Conservation (phyloP, 1,139 yeast species). For the Candida freyschussii region DNA sequence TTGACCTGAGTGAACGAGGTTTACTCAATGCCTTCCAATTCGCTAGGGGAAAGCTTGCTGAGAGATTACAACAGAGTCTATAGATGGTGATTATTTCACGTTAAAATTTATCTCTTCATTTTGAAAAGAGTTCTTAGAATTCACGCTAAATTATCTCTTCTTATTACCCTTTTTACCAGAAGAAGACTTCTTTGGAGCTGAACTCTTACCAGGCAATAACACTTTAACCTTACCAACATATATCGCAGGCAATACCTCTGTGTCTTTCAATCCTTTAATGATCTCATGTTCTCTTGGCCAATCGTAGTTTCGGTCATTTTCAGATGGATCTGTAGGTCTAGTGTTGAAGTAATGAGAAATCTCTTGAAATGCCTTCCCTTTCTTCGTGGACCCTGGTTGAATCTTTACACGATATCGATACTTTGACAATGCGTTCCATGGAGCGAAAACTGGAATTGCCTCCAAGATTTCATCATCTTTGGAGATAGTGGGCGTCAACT, state of each 20-base stretch:
- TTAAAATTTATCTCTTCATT: too few species aligned
- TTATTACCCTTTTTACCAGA: slow-evolving; percentile 15
- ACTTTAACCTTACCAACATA: slow-evolving; percentile 48
- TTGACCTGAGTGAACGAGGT: slow-evolving; percentile 86
- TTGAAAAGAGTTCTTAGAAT: too few species aligned
- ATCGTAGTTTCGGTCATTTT: slow-evolving; percentile 50
- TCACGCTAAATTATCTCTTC: too few species aligned
- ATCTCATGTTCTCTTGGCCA: slow-evolving; percentile 70
- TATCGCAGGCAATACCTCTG: slow-evolving; percentile 46
- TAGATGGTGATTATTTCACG: slow-evolving; percentile 17
- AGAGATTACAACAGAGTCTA: slow-evolving; percentile 70
- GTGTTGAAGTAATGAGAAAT: slow-evolving; percentile 53
- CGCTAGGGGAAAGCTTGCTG: slow-evolving; percentile 83
- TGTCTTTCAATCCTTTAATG: slow-evolving; percentile 52
- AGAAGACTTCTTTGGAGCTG: slow-evolving; percentile 12
- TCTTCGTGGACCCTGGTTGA: slow-evolving; percentile 82
- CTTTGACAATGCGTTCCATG: slow-evolving; percentile 77
- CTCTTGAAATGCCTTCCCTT: slow-evolving; percentile 81
- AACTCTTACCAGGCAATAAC: slow-evolving; percentile 33
- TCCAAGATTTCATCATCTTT: slow-evolving; percentile 41
- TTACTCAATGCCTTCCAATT: slow-evolving; percentile 82
- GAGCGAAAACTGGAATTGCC: slow-evolving; percentile 86
- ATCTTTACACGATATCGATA: slow-evolving; percentile 80
- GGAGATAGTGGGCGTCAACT: slow-evolving; percentile 33
- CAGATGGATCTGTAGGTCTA: slow-evolving; percentile 48